Evolutionary conservation across 805 yeast species (phyloP).

Genomic region (Yarrowia divulgata): DNA sequence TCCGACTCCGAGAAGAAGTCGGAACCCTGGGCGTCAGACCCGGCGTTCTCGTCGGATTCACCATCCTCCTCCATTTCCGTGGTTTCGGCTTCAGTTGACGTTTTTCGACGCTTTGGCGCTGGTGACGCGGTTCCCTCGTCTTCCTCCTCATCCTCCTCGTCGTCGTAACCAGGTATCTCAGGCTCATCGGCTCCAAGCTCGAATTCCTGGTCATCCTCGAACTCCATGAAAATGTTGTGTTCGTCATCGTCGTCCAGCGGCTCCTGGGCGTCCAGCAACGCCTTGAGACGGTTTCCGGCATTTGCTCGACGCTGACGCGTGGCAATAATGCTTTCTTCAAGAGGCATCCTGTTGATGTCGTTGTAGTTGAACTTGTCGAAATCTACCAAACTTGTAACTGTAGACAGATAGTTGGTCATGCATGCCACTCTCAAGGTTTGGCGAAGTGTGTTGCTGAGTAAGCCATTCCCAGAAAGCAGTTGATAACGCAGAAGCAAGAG

Average conservation of each 20-base stretch:
- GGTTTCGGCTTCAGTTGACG: conserved; percentile 34
- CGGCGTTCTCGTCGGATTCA: conserved; percentile 50
- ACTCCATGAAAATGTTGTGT: conserved; percentile 58
- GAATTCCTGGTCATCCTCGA: conserved; percentile 56
- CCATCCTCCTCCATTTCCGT: conserved; percentile 52
- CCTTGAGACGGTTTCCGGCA: conserved; percentile 86
- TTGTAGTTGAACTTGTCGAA: background rate
- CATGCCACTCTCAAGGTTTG: background rate
- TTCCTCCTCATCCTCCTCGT: conserved; percentile 41
- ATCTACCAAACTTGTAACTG: background rate
- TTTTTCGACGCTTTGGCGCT: conserved; percentile 21
- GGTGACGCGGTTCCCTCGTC: conserved; percentile 40
- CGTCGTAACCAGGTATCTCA: conserved; percentile 20
- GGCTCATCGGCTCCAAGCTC: conserved; percentile 46
- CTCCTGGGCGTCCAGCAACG: conserved; percentile 74
- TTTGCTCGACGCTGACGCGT: conserved; percentile 81
- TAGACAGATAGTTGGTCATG: background rate
- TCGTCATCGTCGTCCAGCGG: conserved; percentile 71
- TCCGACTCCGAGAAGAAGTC: conserved; percentile 32
- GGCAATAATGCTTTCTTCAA: conserved; percentile 48
- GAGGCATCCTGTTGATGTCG: conserved; percentile 27
- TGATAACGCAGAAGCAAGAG: background rate
- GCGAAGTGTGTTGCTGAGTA: background rate
- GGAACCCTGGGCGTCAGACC: conserved; percentile 56
- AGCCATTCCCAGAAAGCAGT: background rate